These are phyloP conservation scores for Chaetomidium leptoderma DNA, from an alignment of 495 filamentous ascomycete species.

Conservation along the genomic window DNA sequence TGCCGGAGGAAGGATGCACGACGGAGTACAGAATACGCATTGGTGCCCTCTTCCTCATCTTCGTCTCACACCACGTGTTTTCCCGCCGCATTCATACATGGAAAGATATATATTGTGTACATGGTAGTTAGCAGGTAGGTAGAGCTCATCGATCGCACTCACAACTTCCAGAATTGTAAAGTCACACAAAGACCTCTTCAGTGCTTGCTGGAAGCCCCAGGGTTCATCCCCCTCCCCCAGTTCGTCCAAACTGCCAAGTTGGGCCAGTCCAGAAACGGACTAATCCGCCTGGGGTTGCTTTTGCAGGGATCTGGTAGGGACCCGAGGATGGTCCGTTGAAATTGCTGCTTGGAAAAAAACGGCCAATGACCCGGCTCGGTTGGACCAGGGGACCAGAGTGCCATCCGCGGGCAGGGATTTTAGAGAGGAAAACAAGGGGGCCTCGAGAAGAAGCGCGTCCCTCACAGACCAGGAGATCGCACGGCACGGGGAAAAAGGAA, in stretches of 20 bases:
- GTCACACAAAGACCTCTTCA: too few species aligned
- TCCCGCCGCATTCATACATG: not conserved
- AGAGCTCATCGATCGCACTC: too few species aligned
- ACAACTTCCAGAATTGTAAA: too few species aligned
- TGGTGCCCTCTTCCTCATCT: not conserved
- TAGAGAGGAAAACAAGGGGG: slow-evolving; percentile 10
- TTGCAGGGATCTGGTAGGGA: slow-evolving; percentile 34
- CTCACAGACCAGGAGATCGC: not conserved
- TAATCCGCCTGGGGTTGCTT: slow-evolving; percentile 18
- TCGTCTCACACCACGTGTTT: not conserved
- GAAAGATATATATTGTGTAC: not conserved
- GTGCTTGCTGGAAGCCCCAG: slow-evolving; percentile 21
- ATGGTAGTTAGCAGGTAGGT: too few species aligned
- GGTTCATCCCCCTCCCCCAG: not conserved
- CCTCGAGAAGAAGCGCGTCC: not conserved
- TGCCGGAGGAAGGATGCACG: slow-evolving; percentile 7
- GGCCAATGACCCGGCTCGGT: slow-evolving; percentile 24
- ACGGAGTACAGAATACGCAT: not conserved
- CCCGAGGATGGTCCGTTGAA: slow-evolving; percentile 32
- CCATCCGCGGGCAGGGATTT: slow-evolving; percentile 11
- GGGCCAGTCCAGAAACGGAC: slow-evolving; percentile 25
- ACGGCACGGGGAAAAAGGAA: slow-evolving; percentile 1
- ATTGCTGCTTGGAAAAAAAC: slow-evolving; percentile 31
- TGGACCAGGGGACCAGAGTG: slow-evolving; percentile 16
- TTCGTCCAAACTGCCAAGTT: slow-evolving; percentile 13